Percentiles rank a stretch among this genome's conserved stretches.
Conservation (phyloP, 2,329 filamentous ascomycete genomes). For the Scolecobasidium constrictum region DNA sequence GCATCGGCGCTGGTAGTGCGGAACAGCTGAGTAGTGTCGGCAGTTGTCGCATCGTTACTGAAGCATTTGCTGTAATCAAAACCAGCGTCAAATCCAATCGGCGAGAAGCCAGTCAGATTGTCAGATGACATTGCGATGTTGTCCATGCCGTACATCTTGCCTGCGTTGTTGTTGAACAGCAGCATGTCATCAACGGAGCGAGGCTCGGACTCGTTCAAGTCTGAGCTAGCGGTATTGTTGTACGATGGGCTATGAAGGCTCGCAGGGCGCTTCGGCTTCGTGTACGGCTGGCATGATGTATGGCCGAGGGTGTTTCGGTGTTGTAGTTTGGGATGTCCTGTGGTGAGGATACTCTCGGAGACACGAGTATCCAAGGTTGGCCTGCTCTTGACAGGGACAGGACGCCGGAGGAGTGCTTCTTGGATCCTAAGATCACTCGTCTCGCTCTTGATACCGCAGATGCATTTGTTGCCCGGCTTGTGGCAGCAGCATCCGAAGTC, state of each 20-base stretch:
- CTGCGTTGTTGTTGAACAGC: background rate
- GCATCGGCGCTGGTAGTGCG: conserved; percentile 6
- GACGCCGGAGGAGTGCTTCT: conserved; percentile 31
- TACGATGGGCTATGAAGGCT: conserved; percentile 1
- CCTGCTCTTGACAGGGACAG: conserved; percentile 37
- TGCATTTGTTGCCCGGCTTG: conserved; percentile 47
- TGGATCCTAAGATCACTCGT: conserved; percentile 33
- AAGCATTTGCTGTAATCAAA: background rate
- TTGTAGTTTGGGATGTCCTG: conserved; percentile 54
- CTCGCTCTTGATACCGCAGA: conserved; percentile 51
- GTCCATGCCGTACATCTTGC: conserved; percentile 6
- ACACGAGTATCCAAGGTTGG: conserved; percentile 46
- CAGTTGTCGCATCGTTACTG: background rate
- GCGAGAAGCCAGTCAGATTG: background rate
- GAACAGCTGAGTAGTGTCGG: background rate
- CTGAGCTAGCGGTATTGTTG: background rate
- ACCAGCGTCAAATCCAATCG: background rate
- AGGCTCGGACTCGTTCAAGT: background rate
- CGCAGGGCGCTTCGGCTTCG: conserved; percentile 39
- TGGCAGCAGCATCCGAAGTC: conserved; percentile 38
- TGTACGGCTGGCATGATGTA: conserved; percentile 52
- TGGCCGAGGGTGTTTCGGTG: conserved; percentile 55
- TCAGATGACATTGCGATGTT: background rate
- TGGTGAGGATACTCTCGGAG: conserved; percentile 49
- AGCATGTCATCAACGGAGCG: conserved; percentile 8